Evolutionary conservation across 352 stramenopile species (phyloP).

Genomic region (Pythium coloratum): DNA sequence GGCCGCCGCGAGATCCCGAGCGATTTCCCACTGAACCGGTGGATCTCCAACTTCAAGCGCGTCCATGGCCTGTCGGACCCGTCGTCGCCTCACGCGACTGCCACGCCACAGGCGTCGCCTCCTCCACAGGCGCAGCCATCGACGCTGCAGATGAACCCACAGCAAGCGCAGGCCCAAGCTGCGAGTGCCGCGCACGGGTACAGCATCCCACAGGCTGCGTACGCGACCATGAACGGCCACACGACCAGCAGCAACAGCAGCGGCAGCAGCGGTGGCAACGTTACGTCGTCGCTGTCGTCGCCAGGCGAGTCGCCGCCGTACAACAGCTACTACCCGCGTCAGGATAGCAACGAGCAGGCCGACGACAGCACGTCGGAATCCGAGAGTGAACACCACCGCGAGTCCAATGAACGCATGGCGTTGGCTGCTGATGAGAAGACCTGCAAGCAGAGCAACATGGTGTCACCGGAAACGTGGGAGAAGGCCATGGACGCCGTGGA

Average conservation of each 20-base stretch:
- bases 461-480: constrained; percentile 59
- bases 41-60: constrained; percentile 55
- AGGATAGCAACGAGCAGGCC: constrained; percentile 22
- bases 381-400: constrained; percentile 31
- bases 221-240: not conserved
- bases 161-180: constrained; percentile 3
- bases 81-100: not conserved
- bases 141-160: not conserved
- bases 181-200: not conserved
- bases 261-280: constrained; percentile 2
- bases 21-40: constrained; percentile 44
- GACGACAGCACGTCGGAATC: constrained; percentile 32
- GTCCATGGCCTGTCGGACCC: constrained; percentile 39
- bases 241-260: constrained; percentile 14
- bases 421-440: constrained; percentile 29
- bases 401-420: constrained; percentile 20
- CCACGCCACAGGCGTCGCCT: not conserved
- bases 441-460: constrained; percentile 55
- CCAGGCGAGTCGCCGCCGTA: constrained; percentile 15
- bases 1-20: constrained; percentile 37
- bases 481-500: constrained; percentile 65
- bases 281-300: constrained; percentile 6
- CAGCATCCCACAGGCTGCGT: not conserved
- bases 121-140: not conserved
- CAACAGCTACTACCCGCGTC: constrained; percentile 3